These are phyloP conservation scores for Asclepias syriaca DNA, from an alignment of 257 asterid species.

Conservation along the genomic window DNA sequence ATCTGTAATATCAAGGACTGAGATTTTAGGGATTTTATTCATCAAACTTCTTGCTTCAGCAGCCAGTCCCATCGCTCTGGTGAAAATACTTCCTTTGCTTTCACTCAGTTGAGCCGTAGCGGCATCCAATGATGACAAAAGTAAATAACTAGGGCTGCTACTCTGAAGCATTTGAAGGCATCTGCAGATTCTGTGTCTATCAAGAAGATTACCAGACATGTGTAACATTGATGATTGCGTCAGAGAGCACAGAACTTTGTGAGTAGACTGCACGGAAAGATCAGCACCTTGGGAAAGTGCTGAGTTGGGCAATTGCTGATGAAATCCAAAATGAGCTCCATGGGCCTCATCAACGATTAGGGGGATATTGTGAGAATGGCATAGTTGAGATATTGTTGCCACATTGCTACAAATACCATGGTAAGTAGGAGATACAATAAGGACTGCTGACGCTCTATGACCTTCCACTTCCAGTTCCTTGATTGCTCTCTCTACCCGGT, in stretches of 20 bases:
- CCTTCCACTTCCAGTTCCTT: too few species aligned
- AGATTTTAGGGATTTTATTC: slow-evolving; percentile 38
- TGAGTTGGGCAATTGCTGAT: slow-evolving; percentile 47
- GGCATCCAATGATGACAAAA: slow-evolving; percentile 79
- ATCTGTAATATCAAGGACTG: slow-evolving; percentile 29
- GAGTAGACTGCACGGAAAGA: slow-evolving; percentile 70
- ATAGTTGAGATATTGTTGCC: too few species aligned
- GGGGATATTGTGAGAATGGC: neutral
- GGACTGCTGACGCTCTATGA: too few species aligned
- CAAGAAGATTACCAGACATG: slow-evolving; percentile 46
- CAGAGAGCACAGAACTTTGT: slow-evolving; percentile 69
- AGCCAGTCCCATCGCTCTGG: slow-evolving; percentile 47
- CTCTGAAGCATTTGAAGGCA: slow-evolving; percentile 85
- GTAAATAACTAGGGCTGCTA: slow-evolving; percentile 81
- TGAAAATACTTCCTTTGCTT: slow-evolving; percentile 35
- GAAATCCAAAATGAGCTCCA: slow-evolving; percentile 83
- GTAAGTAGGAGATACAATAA: too few species aligned
- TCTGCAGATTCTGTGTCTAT: slow-evolving; percentile 46
- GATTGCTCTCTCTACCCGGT: too few species aligned
- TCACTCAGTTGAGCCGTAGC: slow-evolving; percentile 64
- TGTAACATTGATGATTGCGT: slow-evolving; percentile 88
- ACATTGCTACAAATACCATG: too few species aligned
- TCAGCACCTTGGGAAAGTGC: slow-evolving; percentile 79
- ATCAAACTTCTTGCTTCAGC: slow-evolving; percentile 46
- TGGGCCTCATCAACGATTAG: slow-evolving; percentile 94